A percentile compares a stretch with the other conserved stretches of the same genome.
Evolutionary conservation across 768 basidiomycete species (phyloP).

Genomic region (Auricularia heimuer): DNA sequence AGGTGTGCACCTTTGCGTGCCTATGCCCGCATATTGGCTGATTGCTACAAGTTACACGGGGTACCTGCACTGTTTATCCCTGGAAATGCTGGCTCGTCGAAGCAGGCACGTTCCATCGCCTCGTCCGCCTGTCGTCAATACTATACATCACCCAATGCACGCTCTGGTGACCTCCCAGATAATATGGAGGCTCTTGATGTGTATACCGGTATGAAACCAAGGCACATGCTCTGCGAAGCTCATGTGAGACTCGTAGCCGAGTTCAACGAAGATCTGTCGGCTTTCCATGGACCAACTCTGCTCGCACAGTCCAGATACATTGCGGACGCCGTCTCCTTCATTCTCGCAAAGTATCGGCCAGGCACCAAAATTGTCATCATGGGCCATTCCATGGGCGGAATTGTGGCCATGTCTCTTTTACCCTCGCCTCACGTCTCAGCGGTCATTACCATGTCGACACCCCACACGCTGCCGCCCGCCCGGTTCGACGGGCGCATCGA

Average conservation of each 20-base stretch:
- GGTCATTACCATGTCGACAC: conserved; percentile 94
- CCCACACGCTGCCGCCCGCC: conserved; percentile 79
- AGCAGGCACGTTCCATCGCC: conserved; percentile 90
- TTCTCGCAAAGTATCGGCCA: conserved; percentile 64
- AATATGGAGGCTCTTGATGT: conserved; percentile 61
- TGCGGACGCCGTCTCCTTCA: conserved; percentile 57
- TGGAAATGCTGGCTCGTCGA: conserved; percentile 92
- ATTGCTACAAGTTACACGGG: conserved; percentile 32
- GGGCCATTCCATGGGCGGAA: conserved; percentile 97
- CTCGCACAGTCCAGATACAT: conserved; percentile 74
- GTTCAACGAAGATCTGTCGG: conserved; percentile 95
- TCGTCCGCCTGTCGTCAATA: conserved; percentile 81
- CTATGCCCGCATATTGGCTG: conserved; percentile 1
- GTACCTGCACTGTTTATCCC: conserved; percentile 93
- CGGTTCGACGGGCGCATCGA: conserved; percentile 78
- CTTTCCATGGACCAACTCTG: conserved; percentile 85
- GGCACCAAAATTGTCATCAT: conserved; percentile 62
- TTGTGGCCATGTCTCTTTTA: conserved; percentile 76
- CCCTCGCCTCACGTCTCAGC: conserved; percentile 57
- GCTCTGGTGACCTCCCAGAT: conserved; percentile 44
- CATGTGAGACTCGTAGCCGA: conserved; percentile 48
- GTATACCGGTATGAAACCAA: conserved; percentile 56
- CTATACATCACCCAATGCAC: conserved; percentile 48
- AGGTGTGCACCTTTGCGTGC: conserved; percentile 32
- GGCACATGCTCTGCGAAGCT: neutral